Evolutionary conservation across 495 filamentous ascomycete genomes (phyloP).

Genomic region (Emericellopsis terricola): DNA sequence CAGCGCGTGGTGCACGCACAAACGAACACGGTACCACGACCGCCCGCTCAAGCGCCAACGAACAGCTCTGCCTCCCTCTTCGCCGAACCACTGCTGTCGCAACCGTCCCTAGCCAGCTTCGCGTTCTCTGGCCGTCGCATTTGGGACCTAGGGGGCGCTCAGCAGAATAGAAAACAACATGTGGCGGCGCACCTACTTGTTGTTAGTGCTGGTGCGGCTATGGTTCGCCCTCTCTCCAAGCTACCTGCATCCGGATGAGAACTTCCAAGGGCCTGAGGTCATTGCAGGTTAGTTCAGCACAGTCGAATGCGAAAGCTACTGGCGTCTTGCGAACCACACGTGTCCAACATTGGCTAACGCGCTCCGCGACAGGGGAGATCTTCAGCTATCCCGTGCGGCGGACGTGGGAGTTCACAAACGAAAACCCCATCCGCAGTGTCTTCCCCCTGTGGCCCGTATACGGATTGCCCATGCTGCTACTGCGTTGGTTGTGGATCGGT

Average conservation of each 20-base stretch:
- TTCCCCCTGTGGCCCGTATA: constrained; percentile 94
- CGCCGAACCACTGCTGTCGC: too few relatives aligned
- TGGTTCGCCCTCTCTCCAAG: constrained; percentile 90
- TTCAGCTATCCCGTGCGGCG: constrained; percentile 70
- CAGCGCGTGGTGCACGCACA: too few relatives aligned
- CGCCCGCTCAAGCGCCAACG: too few relatives aligned
- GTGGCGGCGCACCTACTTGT: constrained; percentile 82
- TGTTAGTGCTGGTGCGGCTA: constrained; percentile 69
- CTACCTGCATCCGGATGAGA: constrained; percentile 95
- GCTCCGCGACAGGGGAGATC: constrained; percentile 46
- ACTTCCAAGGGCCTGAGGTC: constrained; percentile 95
- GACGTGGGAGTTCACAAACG: constrained; percentile 91
- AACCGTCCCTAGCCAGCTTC: neutral
- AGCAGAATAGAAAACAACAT: too few relatives aligned
- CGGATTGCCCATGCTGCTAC: constrained; percentile 74
- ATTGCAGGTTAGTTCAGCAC: constrained; percentile 57
- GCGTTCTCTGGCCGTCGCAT: neutral
- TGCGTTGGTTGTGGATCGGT: constrained; percentile 69
- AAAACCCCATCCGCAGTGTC: constrained; percentile 73
- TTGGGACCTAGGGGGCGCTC: too few relatives aligned
- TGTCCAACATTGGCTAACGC: neutral
- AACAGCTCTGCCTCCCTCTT: too few relatives aligned
- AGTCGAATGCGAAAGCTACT: neutral
- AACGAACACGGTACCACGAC: too few relatives aligned
- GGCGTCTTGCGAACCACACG: neutral